Evolutionary conservation across 2,329 filamentous ascomycete genomes (phyloP), one percentile per base, ranked within the genome.

Genomic region (Pseudogymnoascus sp.): DNA sequence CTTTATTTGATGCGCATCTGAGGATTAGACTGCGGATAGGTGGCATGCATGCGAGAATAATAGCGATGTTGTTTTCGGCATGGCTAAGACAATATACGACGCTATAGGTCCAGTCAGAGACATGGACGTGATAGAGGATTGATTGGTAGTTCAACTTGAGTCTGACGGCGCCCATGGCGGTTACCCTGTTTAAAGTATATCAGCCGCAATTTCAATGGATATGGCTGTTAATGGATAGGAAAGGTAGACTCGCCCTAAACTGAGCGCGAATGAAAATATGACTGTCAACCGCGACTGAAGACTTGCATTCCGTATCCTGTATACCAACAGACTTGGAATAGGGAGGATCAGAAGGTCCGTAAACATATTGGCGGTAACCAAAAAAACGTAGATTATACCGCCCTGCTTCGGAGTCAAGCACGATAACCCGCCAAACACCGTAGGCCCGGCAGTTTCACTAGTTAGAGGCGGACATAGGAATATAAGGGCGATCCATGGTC

Each of bases 231-330:
- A n/a, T n/a, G 6, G 46, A 3, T 28, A 19, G 26, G 14, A 53
- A 53, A 53, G 1, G 8, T 8, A 10, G 26, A 33, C 46, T 33
- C 4, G 33, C 46, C 46, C 46, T 56, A 56, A 56, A 56, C 46
- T 56, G 46, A 56, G 46, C 6, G 46, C 46, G 46, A 56, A 56
- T 5, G 46, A 56, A 33, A 56, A 56, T 33, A 56, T 56, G 46
- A 56, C 46, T 4, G 46, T 56, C 26, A 56, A 56, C 28, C 46
- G 46, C 46, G 46, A 56, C 46, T 56, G 46, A 19, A 56, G 46
- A 56, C 46, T 56, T 56, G 46, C 46, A n/a, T 56, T 56, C 33
- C 46, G 46, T 56, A 56, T 56, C n/a, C 46, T 56, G 26, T 56
- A 56, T 56, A 56, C 46, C 28, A 56, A 56, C 46, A 56, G 26